Base-by-base conservation (phyloP, 371 early-diverging fungal genomes). In the Massospora cicadina region DNA sequence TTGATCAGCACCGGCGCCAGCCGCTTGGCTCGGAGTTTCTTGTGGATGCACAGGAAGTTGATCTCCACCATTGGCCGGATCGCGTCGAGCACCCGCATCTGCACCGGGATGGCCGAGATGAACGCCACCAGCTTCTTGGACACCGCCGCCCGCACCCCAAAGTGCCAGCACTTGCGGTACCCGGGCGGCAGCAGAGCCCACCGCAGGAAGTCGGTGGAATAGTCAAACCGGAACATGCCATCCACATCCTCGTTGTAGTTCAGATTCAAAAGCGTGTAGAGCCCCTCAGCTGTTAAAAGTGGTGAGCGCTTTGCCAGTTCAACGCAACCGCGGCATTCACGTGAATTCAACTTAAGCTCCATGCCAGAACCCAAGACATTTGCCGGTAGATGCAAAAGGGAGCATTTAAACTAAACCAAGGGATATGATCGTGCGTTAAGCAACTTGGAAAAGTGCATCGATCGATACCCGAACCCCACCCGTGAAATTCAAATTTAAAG, bases 31-130 rank as follows among this genome's bases (percentile, higher is more conserved):
- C 99, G 85, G 55, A 97, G 86, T 70, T 89, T 87, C 78, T 93
- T 95, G 75, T 93, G 91, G 53, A 99, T 79, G 73, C 99, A 99
- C 64, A 99, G 77, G 71, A 97, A 99, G 83, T 99, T 99, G 78
- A 99, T 95, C 68, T 95, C 95, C 7, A 91, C 92, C 75, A 95
- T 77, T 58, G 78, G 78, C 2, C 71, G 67, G 54, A 81, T 74
- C 57, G 54, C 58, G 56, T 78, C 75, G 67, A 81, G 78, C 27
- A 91, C 82, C 63, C 81, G 75, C 53, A 95, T 70, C 31, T 84
- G 80, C 32, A 87, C 83, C 12, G 96, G 95, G 58, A 93, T 84
- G 64, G 86, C 98, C 71, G 89, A 87, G 68, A 98, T 95, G 73
- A 95, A 96, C 1, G 91, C 98, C 33, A 98, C 90, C 54, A 98